Percentiles rank a stretch among this genome's conserved stretches.
Evolutionary conservation across 2,329 filamentous ascomycete genomes (phyloP).

Genomic region (Calonectria fujianensis): DNA sequence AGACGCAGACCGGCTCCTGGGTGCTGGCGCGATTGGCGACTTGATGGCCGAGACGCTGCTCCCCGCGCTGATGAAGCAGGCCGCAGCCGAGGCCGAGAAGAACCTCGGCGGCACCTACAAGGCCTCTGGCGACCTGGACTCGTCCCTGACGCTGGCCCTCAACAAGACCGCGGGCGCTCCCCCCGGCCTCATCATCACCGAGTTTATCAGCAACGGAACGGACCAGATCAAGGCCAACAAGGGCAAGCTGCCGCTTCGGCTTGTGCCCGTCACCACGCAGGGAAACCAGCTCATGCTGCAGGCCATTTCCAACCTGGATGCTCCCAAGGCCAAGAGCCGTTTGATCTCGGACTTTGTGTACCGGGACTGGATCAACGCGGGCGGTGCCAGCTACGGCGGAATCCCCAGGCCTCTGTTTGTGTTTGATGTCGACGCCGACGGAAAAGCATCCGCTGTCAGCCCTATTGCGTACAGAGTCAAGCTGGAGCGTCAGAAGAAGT

Average conservation of each 20-base stretch:
- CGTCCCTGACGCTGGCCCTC: conserved; percentile 37
- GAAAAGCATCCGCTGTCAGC: conserved; percentile 10
- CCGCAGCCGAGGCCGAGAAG: conserved; percentile 7
- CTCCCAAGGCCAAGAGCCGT: background rate
- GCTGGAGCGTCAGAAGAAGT: conserved; percentile 15
- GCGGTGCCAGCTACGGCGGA: background rate
- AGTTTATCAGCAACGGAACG: conserved; percentile 38
- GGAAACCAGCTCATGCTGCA: conserved; percentile 21
- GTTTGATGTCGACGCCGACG: conserved; percentile 1
- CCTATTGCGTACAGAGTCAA: conserved; percentile 15
- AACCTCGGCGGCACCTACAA: conserved; percentile 27
- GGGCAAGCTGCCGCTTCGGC: background rate
- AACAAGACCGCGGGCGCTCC: conserved; percentile 39
- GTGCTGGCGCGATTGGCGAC: conserved; percentile 1
- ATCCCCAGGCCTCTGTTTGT: background rate
- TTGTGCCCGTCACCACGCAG: background rate
- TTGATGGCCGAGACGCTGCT: background rate
- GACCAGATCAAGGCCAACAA: conserved; percentile 20
- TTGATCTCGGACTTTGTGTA: conserved; percentile 7
- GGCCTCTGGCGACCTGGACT: conserved; percentile 24
- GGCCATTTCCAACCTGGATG: background rate
- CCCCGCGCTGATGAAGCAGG: conserved; percentile 21
- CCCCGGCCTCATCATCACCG: conserved; percentile 32
- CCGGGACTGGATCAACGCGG: conserved; percentile 6
- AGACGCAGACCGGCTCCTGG: background rate